These are phyloP conservation scores for Urtica urens DNA, from an alignment of 306 rosid genomes.

Conservation along the genomic window DNA sequence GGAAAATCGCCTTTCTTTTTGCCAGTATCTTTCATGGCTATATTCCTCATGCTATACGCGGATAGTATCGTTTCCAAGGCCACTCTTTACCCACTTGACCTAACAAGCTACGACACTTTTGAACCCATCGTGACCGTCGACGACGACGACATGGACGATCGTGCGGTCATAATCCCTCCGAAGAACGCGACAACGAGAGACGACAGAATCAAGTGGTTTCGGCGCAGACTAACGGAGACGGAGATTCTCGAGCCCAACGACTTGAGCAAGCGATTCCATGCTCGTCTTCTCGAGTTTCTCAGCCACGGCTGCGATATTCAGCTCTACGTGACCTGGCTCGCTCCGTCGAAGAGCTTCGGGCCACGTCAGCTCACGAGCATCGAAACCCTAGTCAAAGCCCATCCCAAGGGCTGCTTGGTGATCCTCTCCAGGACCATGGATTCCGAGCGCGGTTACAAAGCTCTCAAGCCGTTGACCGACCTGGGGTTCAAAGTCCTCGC, in stretches of 20 bases:
- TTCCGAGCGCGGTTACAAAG: background rate
- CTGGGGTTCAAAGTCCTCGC: background rate
- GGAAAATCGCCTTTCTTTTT: background rate
- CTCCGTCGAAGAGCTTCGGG: constrained; percentile 14
- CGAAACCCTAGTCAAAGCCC: background rate
- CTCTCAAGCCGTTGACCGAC: background rate
- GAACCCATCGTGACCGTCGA: background rate
- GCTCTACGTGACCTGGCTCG: constrained; percentile 25
- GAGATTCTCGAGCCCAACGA: constrained; percentile 15
- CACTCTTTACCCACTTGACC: background rate
- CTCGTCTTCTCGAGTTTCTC: constrained; percentile 19
- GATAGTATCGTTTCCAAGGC: constrained; percentile 1
- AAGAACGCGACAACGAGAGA: background rate
- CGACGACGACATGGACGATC: too few relatives aligned
- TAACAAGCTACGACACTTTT: background rate
- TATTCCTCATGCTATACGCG: constrained; percentile 26
- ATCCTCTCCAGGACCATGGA: constrained; percentile 10
- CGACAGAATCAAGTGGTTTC: constrained; percentile 17
- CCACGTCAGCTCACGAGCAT: background rate
- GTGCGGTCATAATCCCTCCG: background rate
- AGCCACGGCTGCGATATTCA: constrained; percentile 8
- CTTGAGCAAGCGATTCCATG: constrained; percentile 11
- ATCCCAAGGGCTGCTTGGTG: constrained; percentile 8
- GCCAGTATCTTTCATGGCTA: constrained; percentile 16
- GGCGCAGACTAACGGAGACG: constrained; percentile 10